Evolutionary conservation across 2,329 filamentous ascomycete species (phyloP), one percentile per base, ranked within the genome.

Genomic region (Furcasterigmium sp.): DNA sequence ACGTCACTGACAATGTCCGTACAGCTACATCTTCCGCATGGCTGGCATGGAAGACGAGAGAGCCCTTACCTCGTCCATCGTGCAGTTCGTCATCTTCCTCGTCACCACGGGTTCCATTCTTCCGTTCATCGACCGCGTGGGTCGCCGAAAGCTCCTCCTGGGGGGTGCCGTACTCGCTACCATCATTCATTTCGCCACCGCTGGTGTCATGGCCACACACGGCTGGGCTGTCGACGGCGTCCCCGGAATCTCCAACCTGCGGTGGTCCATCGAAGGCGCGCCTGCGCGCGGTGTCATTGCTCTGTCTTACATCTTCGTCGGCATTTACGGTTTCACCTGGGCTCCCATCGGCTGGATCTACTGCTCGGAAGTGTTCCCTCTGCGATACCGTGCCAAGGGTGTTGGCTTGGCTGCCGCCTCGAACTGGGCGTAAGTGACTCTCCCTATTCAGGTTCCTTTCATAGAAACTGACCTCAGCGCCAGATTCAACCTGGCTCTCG

Each of bases 1-100:
- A 6, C 15, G 11, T 17, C 8, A 35, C 32, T 35, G n/a, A 35
- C 32, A 15, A 6, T 5, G n/a, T 35, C 18, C 15, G 14, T 28
- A 13, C 10, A 35, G 32, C 11, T 81, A 80, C 49, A 73, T 82
- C 46, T 81, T 82, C 52, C 63, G 71, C 30, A 80, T 81, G 78
- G 77, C 77, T 10, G 69, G 70, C 30, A 70, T 80, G 54, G 32
- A 35, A 17, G 32, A 17, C 32, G 32, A 35, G 32, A 17, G 17
- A 3, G 60, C 61, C 3, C 58, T 77, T 2, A 73, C 70, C 26
- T 75, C 71, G 0, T 73, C 73, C 7, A 72, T 71, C 32, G 75
- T 77, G 26, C 72, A 77, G 58, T 77, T 77, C 39, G 71, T 75
- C 23, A 74, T 77, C 42, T 76, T 77, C 60, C 60, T 77, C 3